Conservation (phyloP, 2,329 filamentous ascomycete genomes). For the Ascocoryne sarcoides region DNA sequence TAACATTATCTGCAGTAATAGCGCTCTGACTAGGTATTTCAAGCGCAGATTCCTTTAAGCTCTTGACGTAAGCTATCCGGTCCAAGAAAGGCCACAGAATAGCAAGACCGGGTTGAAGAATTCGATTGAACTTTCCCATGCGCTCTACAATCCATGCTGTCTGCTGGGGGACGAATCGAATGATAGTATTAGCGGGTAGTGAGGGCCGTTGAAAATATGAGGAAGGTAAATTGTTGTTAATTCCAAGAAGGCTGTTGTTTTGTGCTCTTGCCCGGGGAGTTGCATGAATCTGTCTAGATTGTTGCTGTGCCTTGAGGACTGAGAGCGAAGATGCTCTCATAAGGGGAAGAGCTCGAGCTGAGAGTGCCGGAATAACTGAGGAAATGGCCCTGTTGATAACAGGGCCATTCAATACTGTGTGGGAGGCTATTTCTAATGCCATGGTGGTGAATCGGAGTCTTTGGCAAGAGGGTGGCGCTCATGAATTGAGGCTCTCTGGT, state of each 20-base stretch:
- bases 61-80: constrained; percentile 96
- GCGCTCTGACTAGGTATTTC: constrained; percentile 97
- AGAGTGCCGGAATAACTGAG: constrained; percentile 8
- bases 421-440: constrained; percentile 19
- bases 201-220: constrained; percentile 72
- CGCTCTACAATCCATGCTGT: constrained; percentile 99
- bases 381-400: constrained; percentile 16
- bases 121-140: constrained; percentile 95
- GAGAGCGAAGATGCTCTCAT: constrained; percentile 15
- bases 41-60: constrained; percentile 88
- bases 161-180: constrained; percentile 98
- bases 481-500: too few relatives aligned
- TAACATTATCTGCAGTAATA: constrained; percentile 98
- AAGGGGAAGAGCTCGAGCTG: constrained; percentile 13
- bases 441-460: constrained; percentile 7
- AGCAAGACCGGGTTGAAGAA: constrained; percentile 84
- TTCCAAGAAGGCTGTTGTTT: constrained; percentile 24
- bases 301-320: constrained; percentile 15
- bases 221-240: constrained; percentile 38
- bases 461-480: too few relatives aligned
- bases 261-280: constrained; percentile 18
- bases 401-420: constrained; percentile 16
- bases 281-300: constrained; percentile 23
- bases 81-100: constrained; percentile 86
- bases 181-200: constrained; percentile 84